Evolutionary conservation across 1,284 basidiomycete species (phyloP), one percentile per base, ranked within the genome.

Genomic region (Cryptococcus sp.): DNA sequence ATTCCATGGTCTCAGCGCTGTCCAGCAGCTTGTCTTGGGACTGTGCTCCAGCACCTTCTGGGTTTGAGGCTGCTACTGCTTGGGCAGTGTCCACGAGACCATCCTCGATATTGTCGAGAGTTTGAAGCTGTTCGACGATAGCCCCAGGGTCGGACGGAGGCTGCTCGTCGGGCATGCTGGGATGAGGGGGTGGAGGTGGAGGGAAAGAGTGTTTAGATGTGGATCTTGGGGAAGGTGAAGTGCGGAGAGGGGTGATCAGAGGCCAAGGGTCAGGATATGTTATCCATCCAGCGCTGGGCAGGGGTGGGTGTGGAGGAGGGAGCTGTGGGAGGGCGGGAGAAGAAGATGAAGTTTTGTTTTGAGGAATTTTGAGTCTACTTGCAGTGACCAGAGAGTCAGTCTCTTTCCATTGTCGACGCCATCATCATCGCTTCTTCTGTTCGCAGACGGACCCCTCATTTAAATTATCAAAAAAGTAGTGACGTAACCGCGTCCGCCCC

Each of bases 191-290:
- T 93, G 61, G 70, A 75, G 35, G n/a, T n/a, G n/a, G n/a, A n/a
- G n/a, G n/a, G 85, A 84, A 63, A 84, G 86, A 1, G 77, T 78
- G 42, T 87, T 91, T 76, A 83, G 82, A 72, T 77, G 40, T 42
- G 20, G n/a, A 12, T 21, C 40, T 42, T 42, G 16, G 16, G 40
- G n/a, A n/a, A 42, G 12, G 20, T 4, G 40, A 4, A 42, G 4
- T 5, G 28, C 28, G 28, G 28, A 33, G 9, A 33, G 9, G 9
- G 9, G 9, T 33, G 28, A 16, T 16, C 28, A 50, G 42, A 48
- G 37, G 44, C 56, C 37, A 16, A 47, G 51, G 53, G 53, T 28
- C 51, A 50, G 7, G 37, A 53, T 21, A 42, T 21, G 4, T 3
- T 4, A 33, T 33, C 28, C 28, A 33, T 33, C 28, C 28, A 33